Evolutionary conservation across 2,329 filamentous ascomycete genomes (phyloP), one percentile per base, ranked within the genome.

Genomic region (Fusarium sp.): DNA sequence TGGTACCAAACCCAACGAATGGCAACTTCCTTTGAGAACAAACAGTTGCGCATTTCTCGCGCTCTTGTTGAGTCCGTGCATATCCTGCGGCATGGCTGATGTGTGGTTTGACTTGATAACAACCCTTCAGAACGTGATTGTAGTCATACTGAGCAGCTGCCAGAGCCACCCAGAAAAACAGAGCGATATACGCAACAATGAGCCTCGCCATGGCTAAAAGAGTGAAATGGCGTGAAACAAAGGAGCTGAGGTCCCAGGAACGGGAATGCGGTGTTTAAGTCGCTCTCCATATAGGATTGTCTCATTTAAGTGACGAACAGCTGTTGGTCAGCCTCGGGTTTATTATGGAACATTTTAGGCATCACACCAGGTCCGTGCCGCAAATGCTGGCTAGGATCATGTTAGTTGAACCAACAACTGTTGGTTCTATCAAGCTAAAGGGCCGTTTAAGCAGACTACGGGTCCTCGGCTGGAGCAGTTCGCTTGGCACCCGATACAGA

Each of bases 201-300:
- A 69, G 40, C 30, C 29, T 66, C 42, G 54, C 46, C 65, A 69
- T 57, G 18, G n/a, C 18, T 10, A 42, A 32, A 48, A 37, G 49
- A 45, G 22, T 32, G 44, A 62, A 40, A 34, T 47, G 54, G 22
- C 41, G 24, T 34, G 45, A n/a, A 57, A 48, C 14, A 18, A 27
- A 37, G 22, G 22, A 22, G 8, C 14, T 32, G 27, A 54, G 10
- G n/a, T 20, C 10, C 6, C 30, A 13, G 25, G 41, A 25, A 24
- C 54, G 54, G 61, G 47, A 66, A 54, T 66, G 34, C n/a, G n/a
- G 14, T 44, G 63, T 32, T 66, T 66, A 54, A 66, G 54, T 54
- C 37, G 53, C 16, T 32, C 9, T 24, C 48, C 54, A 60, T 47
- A 11, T 10, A n/a, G 46, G 41, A 20, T 14, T 44, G 4, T 30